These are phyloP conservation scores for Rhodotorula toruloides DNA, from an alignment of 768 basidiomycete genomes.

Conservation along the genomic window DNA sequence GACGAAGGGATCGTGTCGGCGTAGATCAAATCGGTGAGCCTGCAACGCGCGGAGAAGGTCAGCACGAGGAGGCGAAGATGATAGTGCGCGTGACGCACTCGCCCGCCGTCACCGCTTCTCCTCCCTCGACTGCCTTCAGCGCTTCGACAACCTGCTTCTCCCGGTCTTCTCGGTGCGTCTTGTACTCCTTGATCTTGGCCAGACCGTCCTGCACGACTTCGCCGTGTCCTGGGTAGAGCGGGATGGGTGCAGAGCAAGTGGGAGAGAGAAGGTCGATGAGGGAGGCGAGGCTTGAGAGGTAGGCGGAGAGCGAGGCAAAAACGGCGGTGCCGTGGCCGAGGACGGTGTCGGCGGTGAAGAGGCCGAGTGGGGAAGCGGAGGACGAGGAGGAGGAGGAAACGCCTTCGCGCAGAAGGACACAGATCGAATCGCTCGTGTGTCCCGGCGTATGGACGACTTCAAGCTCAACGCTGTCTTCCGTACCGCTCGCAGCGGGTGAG, in stretches of 20 bases:
- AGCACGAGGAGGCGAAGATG: not conserved
- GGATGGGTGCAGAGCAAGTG: not conserved
- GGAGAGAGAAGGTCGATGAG: slow-evolving; percentile 45
- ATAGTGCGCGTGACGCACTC: slow-evolving; percentile 11
- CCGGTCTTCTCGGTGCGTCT: slow-evolving; percentile 70
- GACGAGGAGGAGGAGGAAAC: slow-evolving; percentile 45
- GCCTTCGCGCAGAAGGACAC: slow-evolving; percentile 58
- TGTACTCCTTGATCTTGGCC: slow-evolving; percentile 63
- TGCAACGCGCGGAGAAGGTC: slow-evolving; percentile 53
- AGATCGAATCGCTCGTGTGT: slow-evolving; percentile 81
- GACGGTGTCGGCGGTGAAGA: slow-evolving; percentile 87
- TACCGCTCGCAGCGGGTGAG: not conserved
- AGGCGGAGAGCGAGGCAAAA: slow-evolving; percentile 73
- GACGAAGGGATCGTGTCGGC: slow-evolving; percentile 61
- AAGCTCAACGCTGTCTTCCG: slow-evolving; percentile 52
- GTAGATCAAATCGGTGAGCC: slow-evolving; percentile 63
- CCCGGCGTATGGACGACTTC: slow-evolving; percentile 79
- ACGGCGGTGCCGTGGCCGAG: slow-evolving; percentile 85
- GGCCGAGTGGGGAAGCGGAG: slow-evolving; percentile 47
- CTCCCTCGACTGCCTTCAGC: slow-evolving; percentile 36
- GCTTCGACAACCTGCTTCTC: slow-evolving; percentile 66
- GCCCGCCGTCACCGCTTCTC: slow-evolving; percentile 49
- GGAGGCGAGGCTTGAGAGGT: slow-evolving; percentile 53
- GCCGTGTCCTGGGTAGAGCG: slow-evolving; percentile 85
- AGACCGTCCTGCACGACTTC: slow-evolving; percentile 64